Conservation (phyloP, 768 basidiomycete genomes). For the Amanita polypyramis region DNA sequence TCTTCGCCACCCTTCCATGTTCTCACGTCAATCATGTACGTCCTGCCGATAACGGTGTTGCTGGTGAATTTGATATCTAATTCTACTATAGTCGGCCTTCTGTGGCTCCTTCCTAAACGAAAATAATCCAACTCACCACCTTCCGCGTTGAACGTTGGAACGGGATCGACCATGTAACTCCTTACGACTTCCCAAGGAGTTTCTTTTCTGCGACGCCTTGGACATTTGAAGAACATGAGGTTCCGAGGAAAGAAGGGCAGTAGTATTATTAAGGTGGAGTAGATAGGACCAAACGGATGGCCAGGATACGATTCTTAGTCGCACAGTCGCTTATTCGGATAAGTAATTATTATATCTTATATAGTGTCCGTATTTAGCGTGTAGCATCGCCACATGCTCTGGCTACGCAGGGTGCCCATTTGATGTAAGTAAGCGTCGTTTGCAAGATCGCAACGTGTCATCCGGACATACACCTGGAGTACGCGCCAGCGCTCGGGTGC, state of each 20-base stretch:
- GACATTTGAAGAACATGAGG: conserved; percentile 30
- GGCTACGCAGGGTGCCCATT: neutral
- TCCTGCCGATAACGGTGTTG: conserved; percentile 46
- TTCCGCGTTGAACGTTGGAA: conserved; percentile 54
- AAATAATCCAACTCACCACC: conserved; percentile 31
- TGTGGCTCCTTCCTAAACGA: neutral
- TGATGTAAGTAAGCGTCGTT: no score
- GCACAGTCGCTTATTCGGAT: neutral
- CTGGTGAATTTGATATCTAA: conserved; percentile 30
- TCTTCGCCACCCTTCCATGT: conserved; percentile 32
- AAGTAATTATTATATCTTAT: no score
- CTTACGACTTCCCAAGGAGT: conserved; percentile 74
- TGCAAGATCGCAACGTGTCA: no score
- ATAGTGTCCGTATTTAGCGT: neutral
- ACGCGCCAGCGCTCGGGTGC: no score
- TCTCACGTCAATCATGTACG: conserved; percentile 54
- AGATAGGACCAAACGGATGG: neutral
- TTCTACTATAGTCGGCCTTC: conserved; percentile 2
- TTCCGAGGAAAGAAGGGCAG: conserved; percentile 5
- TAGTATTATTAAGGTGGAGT: neutral
- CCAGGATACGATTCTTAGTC: neutral
- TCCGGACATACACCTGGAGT: no score
- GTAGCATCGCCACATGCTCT: neutral
- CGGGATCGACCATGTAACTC: conserved; percentile 50
- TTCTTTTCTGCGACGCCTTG: conserved; percentile 49